Evolutionary conservation across 2,329 filamentous ascomycete genomes (phyloP).

Genomic region (Fusarium euwallaceae): DNA sequence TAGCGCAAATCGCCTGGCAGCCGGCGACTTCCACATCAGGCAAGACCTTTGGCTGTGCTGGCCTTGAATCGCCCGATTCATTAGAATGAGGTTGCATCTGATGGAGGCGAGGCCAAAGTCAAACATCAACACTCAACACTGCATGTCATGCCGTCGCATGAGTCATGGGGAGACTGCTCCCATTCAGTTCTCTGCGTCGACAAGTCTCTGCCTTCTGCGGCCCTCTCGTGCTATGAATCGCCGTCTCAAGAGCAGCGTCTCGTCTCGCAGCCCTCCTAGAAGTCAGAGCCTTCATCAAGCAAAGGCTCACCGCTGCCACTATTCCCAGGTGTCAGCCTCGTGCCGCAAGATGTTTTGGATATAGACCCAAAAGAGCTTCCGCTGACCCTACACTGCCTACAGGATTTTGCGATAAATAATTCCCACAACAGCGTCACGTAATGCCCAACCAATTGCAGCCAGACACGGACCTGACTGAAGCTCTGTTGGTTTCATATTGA

Average conservation of each 20-base stretch:
- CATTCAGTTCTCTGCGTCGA: background rate
- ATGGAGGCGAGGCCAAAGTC: background rate
- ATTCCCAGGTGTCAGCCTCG: no score
- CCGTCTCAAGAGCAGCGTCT: no score
- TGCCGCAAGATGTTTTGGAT: no score
- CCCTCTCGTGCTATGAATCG: no score
- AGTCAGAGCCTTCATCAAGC: no score
- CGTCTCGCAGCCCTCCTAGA: no score
- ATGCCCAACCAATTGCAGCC: background rate
- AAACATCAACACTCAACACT: background rate
- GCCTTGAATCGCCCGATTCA: background rate
- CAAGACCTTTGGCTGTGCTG: background rate
- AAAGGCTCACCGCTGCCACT: no score
- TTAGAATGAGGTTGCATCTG: background rate
- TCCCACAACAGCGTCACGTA: background rate
- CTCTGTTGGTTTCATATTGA: no score
- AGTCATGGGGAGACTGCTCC: background rate
- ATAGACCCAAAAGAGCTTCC: no score
- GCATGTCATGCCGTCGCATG: background rate
- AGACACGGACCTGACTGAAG: no score
- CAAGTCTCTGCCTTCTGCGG: background rate
- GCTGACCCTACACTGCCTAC: no score
- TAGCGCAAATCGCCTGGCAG: background rate
- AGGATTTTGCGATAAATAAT: background rate
- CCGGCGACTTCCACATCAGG: background rate